Percentiles rank a stretch among this genome's conserved stretches.
These are phyloP conservation scores for Giardia muris DNA, from an alignment of 208 protist genomes.

Conservation along the genomic window DNA sequence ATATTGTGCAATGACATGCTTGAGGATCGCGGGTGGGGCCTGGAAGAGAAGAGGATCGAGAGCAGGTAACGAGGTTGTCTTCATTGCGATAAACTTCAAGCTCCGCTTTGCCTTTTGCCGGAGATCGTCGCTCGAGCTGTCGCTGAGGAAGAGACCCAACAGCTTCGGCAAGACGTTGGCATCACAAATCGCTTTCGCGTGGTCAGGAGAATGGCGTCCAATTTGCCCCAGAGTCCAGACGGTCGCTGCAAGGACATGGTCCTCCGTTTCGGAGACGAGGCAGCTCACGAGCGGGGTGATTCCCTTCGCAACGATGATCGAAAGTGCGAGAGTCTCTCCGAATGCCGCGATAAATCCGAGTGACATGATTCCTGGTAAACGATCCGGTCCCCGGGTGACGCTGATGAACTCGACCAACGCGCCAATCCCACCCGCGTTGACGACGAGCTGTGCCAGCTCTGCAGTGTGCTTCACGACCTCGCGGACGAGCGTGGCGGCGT, in stretches of 20 bases:
- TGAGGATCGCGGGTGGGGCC: slow-evolving; percentile 66
- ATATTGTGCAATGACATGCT: slow-evolving; percentile 86
- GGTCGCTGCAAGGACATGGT: slow-evolving; percentile 74
- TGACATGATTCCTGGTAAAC: slow-evolving; percentile 85
- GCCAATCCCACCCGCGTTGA: slow-evolving; percentile 81
- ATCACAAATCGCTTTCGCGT: slow-evolving; percentile 78
- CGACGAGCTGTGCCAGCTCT: slow-evolving; percentile 80
- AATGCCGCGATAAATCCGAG: slow-evolving; percentile 90
- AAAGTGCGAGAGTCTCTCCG: slow-evolving; percentile 76
- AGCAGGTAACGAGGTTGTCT: slow-evolving; percentile 73
- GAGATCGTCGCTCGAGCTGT: slow-evolving; percentile 71
- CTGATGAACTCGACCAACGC: slow-evolving; percentile 85
- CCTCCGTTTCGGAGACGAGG: slow-evolving; percentile 68
- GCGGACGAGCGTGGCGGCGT: slow-evolving; percentile 78
- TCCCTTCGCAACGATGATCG: slow-evolving; percentile 73
- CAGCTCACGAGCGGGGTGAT: slow-evolving; percentile 66
- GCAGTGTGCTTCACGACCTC: slow-evolving; percentile 91
- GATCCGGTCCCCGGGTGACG: slow-evolving; percentile 62
- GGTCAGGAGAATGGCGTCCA: slow-evolving; percentile 79
- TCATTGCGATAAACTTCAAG: slow-evolving; percentile 78
- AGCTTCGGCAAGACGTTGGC: slow-evolving; percentile 75
- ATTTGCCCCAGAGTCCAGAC: slow-evolving; percentile 77
- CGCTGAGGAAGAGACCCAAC: slow-evolving; percentile 64
- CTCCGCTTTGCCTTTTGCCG: slow-evolving; percentile 76
- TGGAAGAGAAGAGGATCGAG: slow-evolving; percentile 79